phyloP scores from a whole-genome alignment of 2,329 filamentous ascomycete species.

The Monosporascus sp. region DNA sequence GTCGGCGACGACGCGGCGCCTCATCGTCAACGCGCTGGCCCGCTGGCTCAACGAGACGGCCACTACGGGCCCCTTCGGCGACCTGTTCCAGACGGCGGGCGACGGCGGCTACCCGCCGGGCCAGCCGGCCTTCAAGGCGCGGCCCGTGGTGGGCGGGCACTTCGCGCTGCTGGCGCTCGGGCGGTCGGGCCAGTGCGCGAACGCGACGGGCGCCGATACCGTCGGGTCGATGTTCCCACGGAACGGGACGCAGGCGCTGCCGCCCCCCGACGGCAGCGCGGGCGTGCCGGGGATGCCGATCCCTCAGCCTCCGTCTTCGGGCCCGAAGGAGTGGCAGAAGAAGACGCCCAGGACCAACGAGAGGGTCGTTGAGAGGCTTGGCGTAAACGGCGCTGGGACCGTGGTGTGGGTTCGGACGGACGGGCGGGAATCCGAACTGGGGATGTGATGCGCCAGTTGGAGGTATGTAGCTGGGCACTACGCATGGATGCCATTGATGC shows the following conservation, averaged over 20 bases:
- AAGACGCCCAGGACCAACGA: no score
- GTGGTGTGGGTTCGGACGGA: no score
- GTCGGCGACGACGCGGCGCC: constrained; percentile 45
- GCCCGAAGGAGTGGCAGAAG: no score
- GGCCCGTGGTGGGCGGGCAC: constrained; percentile 69
- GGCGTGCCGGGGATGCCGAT: no score
- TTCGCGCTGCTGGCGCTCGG: constrained; percentile 61
- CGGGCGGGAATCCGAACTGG: no score
- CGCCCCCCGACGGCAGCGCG: background rate
- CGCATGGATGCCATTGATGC: no score
- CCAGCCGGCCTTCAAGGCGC: constrained; percentile 57
- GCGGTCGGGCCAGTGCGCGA: constrained; percentile 16
- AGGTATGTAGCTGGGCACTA: no score
- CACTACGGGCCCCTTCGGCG: constrained; percentile 59
- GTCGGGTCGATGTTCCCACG: constrained; percentile 16
- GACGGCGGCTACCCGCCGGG: constrained; percentile 44
- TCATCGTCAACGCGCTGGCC: constrained; percentile 59
- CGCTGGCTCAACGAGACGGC: constrained; percentile 65
- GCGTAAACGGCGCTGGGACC: no score
- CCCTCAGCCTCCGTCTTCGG: no score
- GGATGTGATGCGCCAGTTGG: no score
- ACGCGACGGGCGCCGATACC: constrained; percentile 10
- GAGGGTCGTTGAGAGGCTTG: no score
- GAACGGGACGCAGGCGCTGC: constrained; percentile 16
- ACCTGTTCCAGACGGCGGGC: constrained; percentile 62